Base-by-base conservation (phyloP, 2,329 filamentous ascomycete genomes). In the Meredithiella fracta region DNA sequence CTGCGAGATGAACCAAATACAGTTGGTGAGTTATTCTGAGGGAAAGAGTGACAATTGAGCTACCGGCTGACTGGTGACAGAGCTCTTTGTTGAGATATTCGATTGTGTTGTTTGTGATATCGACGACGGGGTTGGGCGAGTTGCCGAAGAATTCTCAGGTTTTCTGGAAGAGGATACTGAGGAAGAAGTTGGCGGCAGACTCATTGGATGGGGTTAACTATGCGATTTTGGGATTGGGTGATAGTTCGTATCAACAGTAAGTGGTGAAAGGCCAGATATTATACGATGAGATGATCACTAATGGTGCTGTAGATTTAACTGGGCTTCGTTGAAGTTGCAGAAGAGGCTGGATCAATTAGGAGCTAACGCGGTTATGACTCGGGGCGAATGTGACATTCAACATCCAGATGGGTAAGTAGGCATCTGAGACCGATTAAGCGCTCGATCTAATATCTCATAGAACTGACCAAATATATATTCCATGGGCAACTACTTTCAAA, bases 121-220 rank as follows among this genome's bases (percentile, higher is more conserved):
- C 92, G 3, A 98, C 92, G 0, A 95, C 92, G 0, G 92, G 92
- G 3, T 91, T 98, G 69, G 92, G 92, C 4, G 90, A 97, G 61
- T 77, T 97, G 65, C 92, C 92, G 1, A 79, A 79, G 56, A 97
- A 97, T 72, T 81, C 85, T 2, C 75, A 80, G 47, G 71, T 70
- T 1, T 90, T 98, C 65, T 98, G 92, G 92, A 88, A 79, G 65
- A 85, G 80, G 59, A 73, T 98, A 38, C 73, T 94, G 17, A 78
- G 87, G 61, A 89, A 85, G 67, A 86, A 80, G 62, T 75, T 98
- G 26, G 79, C 83, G 11, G 74, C 81, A 2, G 79, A 77, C 15
- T 90, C 83, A 62, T 72, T 98, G 40, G 65, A 72, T 38, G 74
- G 76, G 34, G 71, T 94, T 60, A 75, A 72, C 1, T 97, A 94